These are phyloP conservation scores for Pterocarpus santalinus DNA, from an alignment of 306 rosid genomes.

Conservation along the genomic window DNA sequence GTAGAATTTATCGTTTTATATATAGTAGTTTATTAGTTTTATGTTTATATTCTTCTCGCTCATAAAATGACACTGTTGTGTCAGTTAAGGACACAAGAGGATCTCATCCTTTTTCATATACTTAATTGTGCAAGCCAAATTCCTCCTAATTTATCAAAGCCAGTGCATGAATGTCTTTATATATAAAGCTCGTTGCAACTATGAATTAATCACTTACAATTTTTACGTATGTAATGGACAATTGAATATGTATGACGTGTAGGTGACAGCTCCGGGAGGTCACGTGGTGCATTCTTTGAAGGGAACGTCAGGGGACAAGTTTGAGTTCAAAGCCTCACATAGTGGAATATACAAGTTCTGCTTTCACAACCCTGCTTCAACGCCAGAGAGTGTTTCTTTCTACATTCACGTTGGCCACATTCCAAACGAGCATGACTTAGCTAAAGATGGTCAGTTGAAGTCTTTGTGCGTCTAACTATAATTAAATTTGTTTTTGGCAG, in stretches of 20 bases:
- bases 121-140: neutral
- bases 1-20: no score
- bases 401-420: constrained; percentile 93
- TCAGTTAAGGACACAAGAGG: no score
- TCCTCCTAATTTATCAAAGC: neutral
- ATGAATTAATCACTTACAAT: no score
- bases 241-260: neutral
- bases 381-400: constrained; percentile 92
- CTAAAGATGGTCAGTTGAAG: constrained; percentile 77
- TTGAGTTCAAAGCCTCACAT: constrained; percentile 80
- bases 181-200: no score
- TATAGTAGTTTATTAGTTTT: no score
- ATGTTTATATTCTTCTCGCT: no score
- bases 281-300: constrained; percentile 56
- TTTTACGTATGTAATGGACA: neutral
- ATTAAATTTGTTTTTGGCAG: no score
- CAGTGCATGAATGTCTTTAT: no score
- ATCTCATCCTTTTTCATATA: no score
- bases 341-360: constrained; percentile 81
- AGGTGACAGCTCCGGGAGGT: constrained; percentile 81
- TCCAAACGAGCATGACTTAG: constrained; percentile 80
- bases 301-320: constrained; percentile 92
- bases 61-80: no score
- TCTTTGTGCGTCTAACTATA: neutral
- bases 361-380: constrained; percentile 75